Evolutionary conservation across 345 rosid genomes (phyloP).

Genomic region (Corchorus capsularis): DNA sequence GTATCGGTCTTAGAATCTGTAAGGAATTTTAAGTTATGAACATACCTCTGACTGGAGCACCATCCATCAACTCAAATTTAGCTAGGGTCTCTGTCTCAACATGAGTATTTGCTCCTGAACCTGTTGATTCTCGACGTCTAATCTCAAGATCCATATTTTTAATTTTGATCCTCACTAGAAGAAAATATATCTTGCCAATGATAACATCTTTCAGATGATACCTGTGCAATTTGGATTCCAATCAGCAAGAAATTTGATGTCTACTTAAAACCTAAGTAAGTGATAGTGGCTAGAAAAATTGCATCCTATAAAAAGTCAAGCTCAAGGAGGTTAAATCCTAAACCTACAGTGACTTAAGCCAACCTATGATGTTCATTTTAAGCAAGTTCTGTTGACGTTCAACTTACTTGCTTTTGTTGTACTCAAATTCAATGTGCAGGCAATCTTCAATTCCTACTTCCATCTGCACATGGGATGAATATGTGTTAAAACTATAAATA

Average conservation of each 20-base stretch:
- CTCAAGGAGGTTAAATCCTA: neutral
- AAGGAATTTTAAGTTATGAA: neutral
- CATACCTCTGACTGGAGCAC: conserved; percentile 98
- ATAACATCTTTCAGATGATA: conserved; percentile 96
- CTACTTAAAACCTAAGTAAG: conserved; percentile 18
- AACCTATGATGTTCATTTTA: neutral
- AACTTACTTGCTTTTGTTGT: conserved; percentile 97
- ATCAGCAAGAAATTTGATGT: conserved; percentile 17
- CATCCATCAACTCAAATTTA: conserved; percentile 98
- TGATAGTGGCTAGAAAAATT: conserved; percentile 10
- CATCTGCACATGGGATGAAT: conserved; percentile 60
- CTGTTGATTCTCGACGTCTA: conserved; percentile 94
- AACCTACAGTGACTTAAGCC: neutral
- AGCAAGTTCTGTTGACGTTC: neutral
- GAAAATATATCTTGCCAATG: conserved; percentile 96
- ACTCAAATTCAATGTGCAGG: conserved; percentile 96
- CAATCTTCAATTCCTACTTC: conserved; percentile 99
- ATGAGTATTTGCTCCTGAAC: conserved; percentile 92
- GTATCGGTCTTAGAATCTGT: neutral
- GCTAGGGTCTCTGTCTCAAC: conserved; percentile 99
- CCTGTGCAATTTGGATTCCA: conserved; percentile 44
- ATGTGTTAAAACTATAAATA: conserved; percentile 4
- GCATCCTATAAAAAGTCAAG: neutral
- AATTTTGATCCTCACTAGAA: conserved; percentile 97
- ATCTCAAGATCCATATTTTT: conserved; percentile 99